Evolutionary conservation across 306 rosid species (phyloP).

Genomic region (Casuarina cunninghamiana): DNA sequence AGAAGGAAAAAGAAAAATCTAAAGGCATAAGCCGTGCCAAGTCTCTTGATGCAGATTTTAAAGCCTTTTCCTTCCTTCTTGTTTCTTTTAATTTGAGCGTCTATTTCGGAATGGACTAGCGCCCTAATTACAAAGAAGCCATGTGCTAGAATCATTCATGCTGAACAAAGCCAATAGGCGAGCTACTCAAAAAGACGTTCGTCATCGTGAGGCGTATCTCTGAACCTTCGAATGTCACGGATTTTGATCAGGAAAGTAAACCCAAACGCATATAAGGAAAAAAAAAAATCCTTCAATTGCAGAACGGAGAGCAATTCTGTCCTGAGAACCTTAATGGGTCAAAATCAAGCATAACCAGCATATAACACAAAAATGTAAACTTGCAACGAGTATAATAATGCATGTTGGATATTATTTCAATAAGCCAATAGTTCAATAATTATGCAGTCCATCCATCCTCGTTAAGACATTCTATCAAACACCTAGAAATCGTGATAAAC

Average conservation of each 20-base stretch:
- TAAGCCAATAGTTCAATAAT: too few species aligned
- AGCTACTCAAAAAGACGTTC: neutral
- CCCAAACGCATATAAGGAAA: neutral
- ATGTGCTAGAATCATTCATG: neutral
- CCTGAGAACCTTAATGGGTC: neutral
- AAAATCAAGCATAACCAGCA: neutral
- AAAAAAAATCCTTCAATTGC: neutral
- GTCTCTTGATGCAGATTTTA: too few species aligned
- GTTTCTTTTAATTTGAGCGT: too few species aligned
- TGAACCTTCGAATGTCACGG: neutral
- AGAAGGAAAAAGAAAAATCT: neutral
- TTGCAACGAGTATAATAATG: too few species aligned
- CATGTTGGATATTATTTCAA: too few species aligned
- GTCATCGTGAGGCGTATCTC: neutral
- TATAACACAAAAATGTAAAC: neutral
- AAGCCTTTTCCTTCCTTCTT: too few species aligned
- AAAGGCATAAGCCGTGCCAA: too few species aligned
- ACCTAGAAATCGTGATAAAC: too few species aligned
- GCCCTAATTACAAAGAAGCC: too few species aligned
- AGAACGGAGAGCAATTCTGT: neutral
- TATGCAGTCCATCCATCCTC: too few species aligned
- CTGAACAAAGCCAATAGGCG: neutral
- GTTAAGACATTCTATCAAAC: too few species aligned
- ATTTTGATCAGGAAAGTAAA: neutral
- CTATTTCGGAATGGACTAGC: too few species aligned